Percentiles rank a stretch among this genome's conserved stretches.
These are phyloP conservation scores for Phoma sp. DNA, from an alignment of 2,329 filamentous ascomycete genomes.

Conservation along the genomic window DNA sequence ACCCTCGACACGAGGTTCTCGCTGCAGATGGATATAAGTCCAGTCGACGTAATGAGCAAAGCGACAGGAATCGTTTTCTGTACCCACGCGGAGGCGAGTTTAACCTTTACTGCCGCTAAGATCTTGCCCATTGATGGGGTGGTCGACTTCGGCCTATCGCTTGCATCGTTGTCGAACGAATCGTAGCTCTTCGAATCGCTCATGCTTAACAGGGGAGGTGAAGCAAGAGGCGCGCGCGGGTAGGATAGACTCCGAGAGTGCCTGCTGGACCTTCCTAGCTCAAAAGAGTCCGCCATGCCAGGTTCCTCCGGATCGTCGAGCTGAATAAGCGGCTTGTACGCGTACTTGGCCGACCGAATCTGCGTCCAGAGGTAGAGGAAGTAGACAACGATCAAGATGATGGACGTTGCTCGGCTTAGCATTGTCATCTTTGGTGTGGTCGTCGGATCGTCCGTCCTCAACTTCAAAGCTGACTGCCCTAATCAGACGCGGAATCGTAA, in stretches of 20 bases:
- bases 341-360: conserved; percentile 18
- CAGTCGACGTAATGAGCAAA: conserved; percentile 67
- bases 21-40: conserved; percentile 75
- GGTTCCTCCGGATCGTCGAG: conserved; percentile 16
- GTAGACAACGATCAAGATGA: conserved; percentile 22
- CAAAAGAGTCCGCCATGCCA: conserved; percentile 10
- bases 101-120: background rate
- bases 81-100: conserved; percentile 1
- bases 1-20: conserved; percentile 65
- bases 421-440: conserved; percentile 10
- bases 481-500: background rate
- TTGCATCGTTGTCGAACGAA: background rate
- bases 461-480: conserved; percentile 14
- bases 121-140: background rate
- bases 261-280: conserved; percentile 3
- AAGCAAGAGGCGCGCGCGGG: background rate
- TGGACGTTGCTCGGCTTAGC: conserved; percentile 19
- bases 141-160: background rate
- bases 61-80: conserved; percentile 5
- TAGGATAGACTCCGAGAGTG: conserved; percentile 9
- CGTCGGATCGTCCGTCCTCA: background rate
- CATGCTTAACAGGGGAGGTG: conserved; percentile 1
- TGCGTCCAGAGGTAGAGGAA: conserved; percentile 23
- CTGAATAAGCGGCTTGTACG: conserved; percentile 24
- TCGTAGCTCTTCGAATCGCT: conserved; percentile 8